Evolutionary conservation across 2,329 filamentous ascomycete genomes (phyloP).

Genomic region (Trichoderma breve): DNA sequence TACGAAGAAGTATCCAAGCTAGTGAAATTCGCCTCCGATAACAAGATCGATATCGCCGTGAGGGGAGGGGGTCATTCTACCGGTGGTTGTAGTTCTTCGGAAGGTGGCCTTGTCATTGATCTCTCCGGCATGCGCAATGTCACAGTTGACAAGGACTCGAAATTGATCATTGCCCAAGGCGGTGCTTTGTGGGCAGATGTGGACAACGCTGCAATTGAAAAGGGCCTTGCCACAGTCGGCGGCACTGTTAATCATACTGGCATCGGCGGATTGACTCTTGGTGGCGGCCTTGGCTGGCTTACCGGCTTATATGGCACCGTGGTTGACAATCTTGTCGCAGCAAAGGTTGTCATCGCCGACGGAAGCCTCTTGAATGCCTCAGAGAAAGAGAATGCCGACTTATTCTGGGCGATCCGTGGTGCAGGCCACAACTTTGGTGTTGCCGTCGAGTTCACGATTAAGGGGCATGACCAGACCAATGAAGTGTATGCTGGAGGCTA

Average conservation of each 20-base stretch:
- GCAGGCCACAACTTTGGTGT: slow-evolving; percentile 47
- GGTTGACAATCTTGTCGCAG: slow-evolving; percentile 42
- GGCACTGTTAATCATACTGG: slow-evolving; percentile 63
- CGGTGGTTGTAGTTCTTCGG: slow-evolving; percentile 47
- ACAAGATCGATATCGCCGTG: slow-evolving; percentile 49
- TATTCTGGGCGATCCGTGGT: slow-evolving; percentile 51
- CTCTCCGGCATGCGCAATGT: slow-evolving; percentile 50
- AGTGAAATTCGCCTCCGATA: slow-evolving; percentile 26
- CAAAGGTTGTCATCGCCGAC: slow-evolving; percentile 39
- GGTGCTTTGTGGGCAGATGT: slow-evolving; percentile 55
- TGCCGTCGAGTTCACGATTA: slow-evolving; percentile 37
- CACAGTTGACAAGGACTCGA: slow-evolving; percentile 42
- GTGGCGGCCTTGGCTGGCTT: slow-evolving; percentile 59
- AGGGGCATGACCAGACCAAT: slow-evolving; percentile 30
- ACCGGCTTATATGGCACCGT: slow-evolving; percentile 52
- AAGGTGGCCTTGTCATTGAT: slow-evolving; percentile 54
- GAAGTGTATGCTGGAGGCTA: slow-evolving; percentile 33
- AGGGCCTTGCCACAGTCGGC: slow-evolving; percentile 56
- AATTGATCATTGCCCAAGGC: slow-evolving; percentile 48
- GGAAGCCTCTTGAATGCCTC: slow-evolving; percentile 40
- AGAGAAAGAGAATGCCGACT: slow-evolving; percentile 38
- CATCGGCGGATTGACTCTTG: slow-evolving; percentile 56
- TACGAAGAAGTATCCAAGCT: slow-evolving; percentile 34
- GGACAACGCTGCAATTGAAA: slow-evolving; percentile 46
- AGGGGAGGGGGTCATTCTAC: slow-evolving; percentile 57